Evolutionary conservation across 495 filamentous ascomycete genomes (phyloP).

Genomic region (Sphaerosporella brunnea): DNA sequence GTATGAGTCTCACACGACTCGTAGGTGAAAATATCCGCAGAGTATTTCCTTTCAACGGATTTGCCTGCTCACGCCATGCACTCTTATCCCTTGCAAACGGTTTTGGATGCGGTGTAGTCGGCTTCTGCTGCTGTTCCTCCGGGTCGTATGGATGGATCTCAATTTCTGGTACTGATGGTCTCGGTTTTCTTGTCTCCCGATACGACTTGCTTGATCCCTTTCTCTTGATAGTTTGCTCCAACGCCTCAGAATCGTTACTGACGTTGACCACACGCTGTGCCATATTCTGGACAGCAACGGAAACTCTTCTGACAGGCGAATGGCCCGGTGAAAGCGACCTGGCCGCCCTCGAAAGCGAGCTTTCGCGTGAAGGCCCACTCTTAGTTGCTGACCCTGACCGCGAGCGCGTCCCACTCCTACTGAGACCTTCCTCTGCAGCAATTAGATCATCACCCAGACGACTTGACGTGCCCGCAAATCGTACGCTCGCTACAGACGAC

Average conservation of each 20-base stretch:
- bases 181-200: slow-evolving; percentile 19
- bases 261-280: slow-evolving; percentile 95
- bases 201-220: slow-evolving; percentile 31
- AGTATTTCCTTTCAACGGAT: slow-evolving; percentile 76
- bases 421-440: slow-evolving; percentile 34
- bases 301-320: slow-evolving; percentile 60
- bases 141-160: slow-evolving; percentile 26
- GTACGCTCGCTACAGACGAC: slow-evolving; percentile 12
- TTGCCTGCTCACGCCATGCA: slow-evolving; percentile 38
- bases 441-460: slow-evolving; percentile 49
- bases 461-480: slow-evolving; percentile 30
- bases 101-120: slow-evolving; percentile 31
- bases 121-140: slow-evolving; percentile 33
- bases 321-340: slow-evolving; percentile 39
- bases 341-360: slow-evolving; percentile 53
- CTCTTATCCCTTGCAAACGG: slow-evolving; percentile 27
- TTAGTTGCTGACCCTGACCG: slow-evolving; percentile 31
- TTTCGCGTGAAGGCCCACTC: slow-evolving; percentile 34
- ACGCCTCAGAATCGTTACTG: slow-evolving; percentile 60
- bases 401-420: slow-evolving; percentile 30
- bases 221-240: slow-evolving; percentile 58
- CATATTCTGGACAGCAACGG: slow-evolving; percentile 77
- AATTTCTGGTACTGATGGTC: slow-evolving; percentile 38
- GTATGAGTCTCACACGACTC: slow-evolving; percentile 48
- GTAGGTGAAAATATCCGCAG: slow-evolving; percentile 68